Conservation (phyloP, 2,329 filamentous ascomycete species). For the Fusarium luffae region DNA sequence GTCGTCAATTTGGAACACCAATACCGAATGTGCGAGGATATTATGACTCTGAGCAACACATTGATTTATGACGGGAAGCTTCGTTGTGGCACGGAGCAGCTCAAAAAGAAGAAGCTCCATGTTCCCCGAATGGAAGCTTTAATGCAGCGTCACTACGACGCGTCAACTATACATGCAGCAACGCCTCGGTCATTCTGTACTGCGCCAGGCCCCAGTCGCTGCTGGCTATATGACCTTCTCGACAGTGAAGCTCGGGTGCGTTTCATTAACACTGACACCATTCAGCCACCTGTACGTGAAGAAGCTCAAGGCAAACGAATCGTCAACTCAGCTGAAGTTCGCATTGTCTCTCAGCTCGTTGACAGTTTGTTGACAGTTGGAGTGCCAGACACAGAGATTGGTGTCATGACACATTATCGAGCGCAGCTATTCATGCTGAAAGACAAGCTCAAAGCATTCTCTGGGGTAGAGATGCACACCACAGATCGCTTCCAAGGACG, state of each 20-base stretch:
- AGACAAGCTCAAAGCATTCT: conserved; percentile 70
- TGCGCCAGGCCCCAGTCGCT: conserved; percentile 61
- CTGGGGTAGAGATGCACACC: conserved; percentile 90
- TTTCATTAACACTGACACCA: conserved; percentile 88
- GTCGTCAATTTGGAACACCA: conserved; percentile 95
- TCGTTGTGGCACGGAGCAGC: conserved; percentile 84
- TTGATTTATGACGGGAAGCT: conserved; percentile 93
- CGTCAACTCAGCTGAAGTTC: conserved; percentile 86
- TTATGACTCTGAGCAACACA: conserved; percentile 93
- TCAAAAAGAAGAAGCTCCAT: conserved; percentile 75
- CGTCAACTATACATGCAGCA: conserved; percentile 55
- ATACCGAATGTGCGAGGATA: conserved; percentile 97
- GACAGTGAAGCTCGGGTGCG: conserved; percentile 78
- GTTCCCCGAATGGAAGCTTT: conserved; percentile 75
- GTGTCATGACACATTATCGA: conserved; percentile 96
- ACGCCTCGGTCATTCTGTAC: conserved; percentile 66
- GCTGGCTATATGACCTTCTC: conserved; percentile 82
- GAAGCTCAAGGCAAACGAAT: conserved; percentile 84
- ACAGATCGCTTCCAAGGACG: conserved; percentile 96
- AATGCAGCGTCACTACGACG: conserved; percentile 67
- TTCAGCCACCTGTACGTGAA: conserved; percentile 74
- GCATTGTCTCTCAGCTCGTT: conserved; percentile 82
- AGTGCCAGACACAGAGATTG: conserved; percentile 79
- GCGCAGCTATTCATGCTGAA: conserved; percentile 88
- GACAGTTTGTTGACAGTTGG: conserved; percentile 80